Evolutionary conservation across 805 yeast species (phyloP).

Genomic region (Candida multigemmis): DNA sequence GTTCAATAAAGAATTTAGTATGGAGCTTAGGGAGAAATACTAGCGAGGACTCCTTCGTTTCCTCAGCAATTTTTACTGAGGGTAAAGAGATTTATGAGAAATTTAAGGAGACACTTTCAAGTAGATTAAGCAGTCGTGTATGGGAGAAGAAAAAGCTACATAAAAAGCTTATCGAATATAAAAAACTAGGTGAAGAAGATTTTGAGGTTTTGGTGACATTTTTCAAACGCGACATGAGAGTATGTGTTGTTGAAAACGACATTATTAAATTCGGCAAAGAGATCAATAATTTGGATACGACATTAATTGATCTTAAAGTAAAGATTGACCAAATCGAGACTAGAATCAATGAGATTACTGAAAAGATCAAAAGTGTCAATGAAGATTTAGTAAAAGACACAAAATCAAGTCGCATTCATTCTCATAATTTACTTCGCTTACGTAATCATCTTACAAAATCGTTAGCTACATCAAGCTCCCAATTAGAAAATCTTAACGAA

Average conservation of each 20-base stretch:
- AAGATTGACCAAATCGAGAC: constrained; percentile 10
- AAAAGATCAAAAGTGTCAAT: constrained; percentile 8
- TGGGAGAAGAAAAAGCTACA: too few relatives aligned
- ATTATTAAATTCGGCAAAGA: constrained; percentile 21
- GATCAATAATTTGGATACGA: constrained; percentile 16
- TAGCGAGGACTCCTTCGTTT: too few relatives aligned
- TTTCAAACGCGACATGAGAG: constrained; percentile 15
- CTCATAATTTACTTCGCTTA: constrained; percentile 8
- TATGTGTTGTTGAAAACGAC: constrained; percentile 4
- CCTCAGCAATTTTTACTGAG: too few relatives aligned
- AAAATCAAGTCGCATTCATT: too few relatives aligned
- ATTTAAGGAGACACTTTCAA: too few relatives aligned
- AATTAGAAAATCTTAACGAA: constrained; percentile 11
- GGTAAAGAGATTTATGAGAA: too few relatives aligned
- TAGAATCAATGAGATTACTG: constrained; percentile 10
- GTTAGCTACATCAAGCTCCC: constrained; percentile 7
- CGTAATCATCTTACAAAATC: constrained; percentile 9
- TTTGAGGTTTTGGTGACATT: constrained; percentile 16
- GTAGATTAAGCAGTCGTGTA: too few relatives aligned
- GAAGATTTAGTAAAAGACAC: too few relatives aligned
- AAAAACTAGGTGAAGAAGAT: too few relatives aligned
- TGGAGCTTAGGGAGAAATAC: too few relatives aligned
- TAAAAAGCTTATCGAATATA: too few relatives aligned
- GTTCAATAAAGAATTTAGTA: too few relatives aligned
- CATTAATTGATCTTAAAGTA: constrained; percentile 9